Evolutionary conservation across 2,329 filamentous ascomycete genomes (phyloP).

Genomic region (Pseudogymnoascus sp.): DNA sequence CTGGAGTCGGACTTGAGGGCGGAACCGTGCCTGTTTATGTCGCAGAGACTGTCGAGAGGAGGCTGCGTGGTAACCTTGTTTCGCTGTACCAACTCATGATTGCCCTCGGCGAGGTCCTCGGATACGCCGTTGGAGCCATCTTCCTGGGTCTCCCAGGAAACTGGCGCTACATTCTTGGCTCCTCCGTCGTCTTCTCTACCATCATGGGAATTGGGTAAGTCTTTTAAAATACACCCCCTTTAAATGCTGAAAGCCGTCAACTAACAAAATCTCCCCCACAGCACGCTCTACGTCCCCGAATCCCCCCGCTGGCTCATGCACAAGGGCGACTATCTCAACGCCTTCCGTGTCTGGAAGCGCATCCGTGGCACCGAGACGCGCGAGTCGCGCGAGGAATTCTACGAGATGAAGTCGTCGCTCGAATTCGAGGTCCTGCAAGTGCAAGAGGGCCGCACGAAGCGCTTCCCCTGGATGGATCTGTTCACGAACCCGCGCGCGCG

Average conservation of each 20-base stretch:
- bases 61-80: slow-evolving; percentile 61
- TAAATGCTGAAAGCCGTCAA: no score
- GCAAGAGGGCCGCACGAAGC: slow-evolving; percentile 41
- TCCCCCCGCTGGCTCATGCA: slow-evolving; percentile 62
- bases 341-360: slow-evolving; percentile 63
- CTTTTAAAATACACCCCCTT: no score
- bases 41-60: slow-evolving; percentile 60
- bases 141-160: slow-evolving; percentile 61
- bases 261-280: background rate
- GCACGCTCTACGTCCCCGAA: slow-evolving; percentile 63
- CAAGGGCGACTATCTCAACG: slow-evolving; percentile 50
- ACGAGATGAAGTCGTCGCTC: slow-evolving; percentile 59
- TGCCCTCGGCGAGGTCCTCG: slow-evolving; percentile 63
- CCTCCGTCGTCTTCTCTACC: slow-evolving; percentile 61
- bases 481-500: slow-evolving; percentile 61
- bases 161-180: slow-evolving; percentile 68
- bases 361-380: slow-evolving; percentile 51
- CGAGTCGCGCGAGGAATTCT: slow-evolving; percentile 61
- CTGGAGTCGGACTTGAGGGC: slow-evolving; percentile 64
- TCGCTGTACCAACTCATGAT: slow-evolving; percentile 71
- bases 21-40: slow-evolving; percentile 70
- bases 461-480: slow-evolving; percentile 65
- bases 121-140: slow-evolving; percentile 64
- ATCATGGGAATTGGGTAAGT: slow-evolving; percentile 37
- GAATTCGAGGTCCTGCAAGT: slow-evolving; percentile 46